phyloP scores from a whole-genome alignment of 805 yeast genomes.

The Teunomyces gatunensis region DNA sequence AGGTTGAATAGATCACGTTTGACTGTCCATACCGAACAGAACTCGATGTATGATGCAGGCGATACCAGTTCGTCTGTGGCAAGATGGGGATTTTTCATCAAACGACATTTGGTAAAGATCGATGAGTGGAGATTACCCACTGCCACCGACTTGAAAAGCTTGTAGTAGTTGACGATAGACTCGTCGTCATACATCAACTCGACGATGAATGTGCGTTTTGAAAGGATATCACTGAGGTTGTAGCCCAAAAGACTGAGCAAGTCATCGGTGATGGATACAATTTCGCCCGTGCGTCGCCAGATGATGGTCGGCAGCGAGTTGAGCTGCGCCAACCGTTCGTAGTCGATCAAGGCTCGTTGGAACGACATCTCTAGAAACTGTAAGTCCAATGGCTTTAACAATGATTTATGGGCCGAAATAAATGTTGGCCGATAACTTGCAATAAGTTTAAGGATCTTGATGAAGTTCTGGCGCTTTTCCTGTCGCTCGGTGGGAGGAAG shows the following conservation, averaged over 20 bases:
- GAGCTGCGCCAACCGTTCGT: slow-evolving; percentile 42
- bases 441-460: slow-evolving; percentile 52
- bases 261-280: slow-evolving; percentile 75
- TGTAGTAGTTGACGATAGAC: slow-evolving; percentile 68
- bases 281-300: slow-evolving; percentile 86
- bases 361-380: slow-evolving; percentile 49
- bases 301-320: slow-evolving; percentile 78
- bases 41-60: slow-evolving; percentile 41
- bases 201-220: slow-evolving; percentile 64
- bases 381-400: slow-evolving; percentile 65
- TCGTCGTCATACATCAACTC: slow-evolving; percentile 78
- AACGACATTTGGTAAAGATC: slow-evolving; percentile 50
- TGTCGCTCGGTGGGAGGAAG: slow-evolving; percentile 27
- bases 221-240: slow-evolving; percentile 52
- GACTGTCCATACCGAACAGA: slow-evolving; percentile 83
- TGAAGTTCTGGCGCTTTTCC: slow-evolving; percentile 30
- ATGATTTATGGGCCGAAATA: slow-evolving; percentile 69
- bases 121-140: slow-evolving; percentile 62
- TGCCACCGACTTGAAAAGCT: slow-evolving; percentile 67
- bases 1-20: slow-evolving; percentile 80
- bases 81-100: slow-evolving; percentile 30
- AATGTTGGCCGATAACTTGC: slow-evolving; percentile 74
- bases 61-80: slow-evolving; percentile 17
- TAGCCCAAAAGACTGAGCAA: slow-evolving; percentile 69
- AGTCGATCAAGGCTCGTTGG: slow-evolving; percentile 43